A percentile compares a stretch with the other conserved stretches of the same genome.
phyloP scores from a whole-genome alignment of 2,329 filamentous ascomycete species.

The Aphanoascus verrucosus region DNA sequence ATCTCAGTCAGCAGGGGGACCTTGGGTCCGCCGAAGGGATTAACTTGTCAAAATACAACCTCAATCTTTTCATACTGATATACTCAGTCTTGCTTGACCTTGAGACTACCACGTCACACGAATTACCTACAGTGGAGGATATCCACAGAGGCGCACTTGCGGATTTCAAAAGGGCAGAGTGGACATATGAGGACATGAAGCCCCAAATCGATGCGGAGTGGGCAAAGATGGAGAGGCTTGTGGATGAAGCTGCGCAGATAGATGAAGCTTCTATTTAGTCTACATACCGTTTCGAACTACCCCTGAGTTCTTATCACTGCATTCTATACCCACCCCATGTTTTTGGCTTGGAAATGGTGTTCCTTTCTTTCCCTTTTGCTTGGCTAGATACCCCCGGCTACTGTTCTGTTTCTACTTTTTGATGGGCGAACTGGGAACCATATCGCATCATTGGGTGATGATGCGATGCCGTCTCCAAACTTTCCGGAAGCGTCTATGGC shows the following conservation, averaged over 20 bases:
- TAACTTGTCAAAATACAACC: conserved; percentile 17
- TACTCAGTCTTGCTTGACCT: conserved; percentile 28
- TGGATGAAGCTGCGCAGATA: conserved; percentile 17
- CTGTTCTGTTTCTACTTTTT: neutral
- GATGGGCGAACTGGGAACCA: neutral
- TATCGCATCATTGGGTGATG: neutral
- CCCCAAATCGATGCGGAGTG: conserved; percentile 33
- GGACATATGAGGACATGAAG: conserved; percentile 11
- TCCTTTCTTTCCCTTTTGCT: neutral
- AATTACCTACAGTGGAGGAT: conserved; percentile 25
- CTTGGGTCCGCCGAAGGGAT: conserved; percentile 21
- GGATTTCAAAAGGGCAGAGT: neutral
- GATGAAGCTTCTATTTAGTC: conserved; percentile 1
- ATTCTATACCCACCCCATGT: neutral
- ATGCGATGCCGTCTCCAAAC: too few relatives aligned
- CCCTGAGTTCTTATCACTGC: too few relatives aligned
- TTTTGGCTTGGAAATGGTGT: neutral
- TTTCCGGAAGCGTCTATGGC: too few relatives aligned
- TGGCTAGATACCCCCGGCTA: neutral
- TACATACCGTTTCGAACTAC: neutral
- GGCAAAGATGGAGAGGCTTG: conserved; percentile 38
- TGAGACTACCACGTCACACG: conserved; percentile 21
- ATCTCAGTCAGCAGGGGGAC: conserved; percentile 18
- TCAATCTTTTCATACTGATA: conserved; percentile 26
- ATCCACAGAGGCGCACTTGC: conserved; percentile 13